Evolutionary conservation across 345 rosid species (phyloP), one percentile per base, ranked within the genome.

Genomic region (Linum trigynum): DNA sequence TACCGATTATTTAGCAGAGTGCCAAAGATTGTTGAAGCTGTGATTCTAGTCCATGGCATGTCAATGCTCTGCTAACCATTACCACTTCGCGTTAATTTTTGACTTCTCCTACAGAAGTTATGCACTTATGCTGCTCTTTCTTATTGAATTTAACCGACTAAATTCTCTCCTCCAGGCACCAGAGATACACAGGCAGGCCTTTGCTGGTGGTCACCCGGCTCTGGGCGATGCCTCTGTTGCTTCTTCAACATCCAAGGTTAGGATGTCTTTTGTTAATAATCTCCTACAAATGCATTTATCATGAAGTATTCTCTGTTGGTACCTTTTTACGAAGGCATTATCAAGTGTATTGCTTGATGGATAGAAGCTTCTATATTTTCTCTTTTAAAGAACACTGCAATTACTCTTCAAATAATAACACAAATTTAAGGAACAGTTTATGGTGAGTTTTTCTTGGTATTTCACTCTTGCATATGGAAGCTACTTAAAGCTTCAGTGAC

Each of bases 181-280:
- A 36, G 71, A 70, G 37, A 42, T 75, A 61, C 78, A 75, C 16
- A 32, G 41, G 65, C 71, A 70, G 65, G 63, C 70, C 39, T 67
- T 69, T 57, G 69, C 55, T 57, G 36, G 59, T 16, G 32, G 65
- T 23, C 72, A 74, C 37, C 71, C 66, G 57, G 37, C 35, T 35
- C 16, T 75, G 57, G 65, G 65, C 39, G 71, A 42, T 56, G 70
- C 55, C 9, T 38, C 77, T 62, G 38, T 71, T 57, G 61, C 73
- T 38, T 35, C 78, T 57, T 58, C 78, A 57, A 74, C 51, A 35
- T n/a, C 63, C 6, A 67, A 70, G 69, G 78, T 70, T 40, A 45
- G 67, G 5, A 37, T 17, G 38, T 12, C 61, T 57, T 57, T 57
- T 1, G 7, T 10, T 57, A 37, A 57, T 57, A 12, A 57, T 57